Evolutionary conservation across 2,329 filamentous ascomycete genomes (phyloP).

Genomic region (Bipolaris zeicola): DNA sequence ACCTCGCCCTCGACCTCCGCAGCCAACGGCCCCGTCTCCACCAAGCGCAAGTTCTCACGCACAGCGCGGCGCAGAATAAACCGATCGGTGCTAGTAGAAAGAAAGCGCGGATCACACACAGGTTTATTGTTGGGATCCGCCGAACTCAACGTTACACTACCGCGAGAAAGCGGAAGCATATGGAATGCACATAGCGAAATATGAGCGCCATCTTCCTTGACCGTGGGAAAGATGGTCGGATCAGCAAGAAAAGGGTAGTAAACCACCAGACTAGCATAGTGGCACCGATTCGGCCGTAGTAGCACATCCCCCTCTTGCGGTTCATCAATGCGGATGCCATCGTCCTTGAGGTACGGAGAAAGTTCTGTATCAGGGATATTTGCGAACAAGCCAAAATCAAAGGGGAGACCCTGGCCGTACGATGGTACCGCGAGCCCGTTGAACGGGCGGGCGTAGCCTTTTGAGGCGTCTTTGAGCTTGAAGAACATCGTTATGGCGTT

Average conservation of each 20-base stretch:
- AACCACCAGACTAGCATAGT: slow-evolving; percentile 19
- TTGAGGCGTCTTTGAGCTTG: slow-evolving; percentile 23
- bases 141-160: slow-evolving; percentile 25
- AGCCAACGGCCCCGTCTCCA: slow-evolving; percentile 17
- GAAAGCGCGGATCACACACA: slow-evolving; percentile 27
- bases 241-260: slow-evolving; percentile 19
- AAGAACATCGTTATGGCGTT: slow-evolving; percentile 16
- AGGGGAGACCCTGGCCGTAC: slow-evolving; percentile 25
- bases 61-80: slow-evolving; percentile 24
- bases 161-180: slow-evolving; percentile 30
- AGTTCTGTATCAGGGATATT: slow-evolving; percentile 22
- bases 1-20: slow-evolving; percentile 19
- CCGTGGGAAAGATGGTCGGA: slow-evolving; percentile 6
- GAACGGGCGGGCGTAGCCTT: slow-evolving; percentile 27
- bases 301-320: slow-evolving; percentile 1
- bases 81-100: slow-evolving; percentile 31
- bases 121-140: slow-evolving; percentile 22
- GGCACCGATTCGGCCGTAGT: slow-evolving; percentile 16
- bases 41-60: slow-evolving; percentile 15
- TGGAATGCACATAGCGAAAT: slow-evolving; percentile 19
- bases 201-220: slow-evolving; percentile 16
- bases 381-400: slow-evolving; percentile 19
- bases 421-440: slow-evolving; percentile 16
- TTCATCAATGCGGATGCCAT: neutral
- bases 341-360: neutral